phyloP scores from a whole-genome alignment of 1,284 basidiomycete genomes.

The Meira nashicola region DNA sequence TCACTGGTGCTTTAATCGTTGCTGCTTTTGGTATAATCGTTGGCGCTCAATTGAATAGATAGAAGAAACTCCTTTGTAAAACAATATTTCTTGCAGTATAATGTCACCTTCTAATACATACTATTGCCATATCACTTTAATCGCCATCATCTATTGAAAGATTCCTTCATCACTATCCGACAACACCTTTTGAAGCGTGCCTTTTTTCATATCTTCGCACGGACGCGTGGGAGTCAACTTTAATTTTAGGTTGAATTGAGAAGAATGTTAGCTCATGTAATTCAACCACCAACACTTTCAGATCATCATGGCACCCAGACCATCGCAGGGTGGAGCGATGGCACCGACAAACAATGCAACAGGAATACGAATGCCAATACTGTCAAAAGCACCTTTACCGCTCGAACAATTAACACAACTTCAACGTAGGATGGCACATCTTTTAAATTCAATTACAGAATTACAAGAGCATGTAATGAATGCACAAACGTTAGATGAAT shows the following conservation, averaged over 20 bases:
- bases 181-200: neutral
- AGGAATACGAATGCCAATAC: neutral
- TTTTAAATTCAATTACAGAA: slow-evolving; percentile 1
- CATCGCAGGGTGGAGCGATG: too few relatives aligned
- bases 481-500: slow-evolving; percentile 5
- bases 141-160: too few relatives aligned
- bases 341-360: too few relatives aligned
- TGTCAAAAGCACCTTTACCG: neutral
- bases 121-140: neutral
- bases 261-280: too few relatives aligned
- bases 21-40: slow-evolving; percentile 30
- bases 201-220: too few relatives aligned
- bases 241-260: too few relatives aligned
- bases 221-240: too few relatives aligned
- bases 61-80: neutral
- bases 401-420: slow-evolving; percentile 4
- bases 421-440: slow-evolving; percentile 7
- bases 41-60: slow-evolving; percentile 6
- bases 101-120: neutral
- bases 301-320: too few relatives aligned
- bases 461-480: slow-evolving; percentile 4
- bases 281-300: neutral
- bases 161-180: neutral
- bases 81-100: neutral
- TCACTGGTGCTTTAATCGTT: slow-evolving; percentile 27